These are phyloP conservation scores for Aspergillus ruber DNA, from an alignment of 2,329 filamentous ascomycete genomes.

Conservation along the genomic window DNA sequence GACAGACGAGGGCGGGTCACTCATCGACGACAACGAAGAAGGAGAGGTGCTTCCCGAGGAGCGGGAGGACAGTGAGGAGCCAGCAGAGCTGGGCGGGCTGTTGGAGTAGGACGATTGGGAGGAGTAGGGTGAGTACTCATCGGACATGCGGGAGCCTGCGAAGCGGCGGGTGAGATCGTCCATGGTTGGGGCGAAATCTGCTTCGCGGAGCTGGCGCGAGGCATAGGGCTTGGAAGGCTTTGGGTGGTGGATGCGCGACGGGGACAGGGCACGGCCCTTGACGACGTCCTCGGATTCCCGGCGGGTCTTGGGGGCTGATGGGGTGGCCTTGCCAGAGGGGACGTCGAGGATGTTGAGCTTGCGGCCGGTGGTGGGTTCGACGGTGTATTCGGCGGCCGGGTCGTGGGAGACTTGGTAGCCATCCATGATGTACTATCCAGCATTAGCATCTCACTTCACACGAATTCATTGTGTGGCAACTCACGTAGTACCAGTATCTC, in stretches of 20 bases:
- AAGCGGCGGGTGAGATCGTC: conserved; percentile 77
- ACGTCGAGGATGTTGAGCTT: conserved; percentile 97
- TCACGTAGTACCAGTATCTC: conserved; percentile 96
- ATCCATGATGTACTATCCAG: conserved; percentile 79
- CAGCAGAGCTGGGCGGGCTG: conserved; percentile 63
- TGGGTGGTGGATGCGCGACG: conserved; percentile 84
- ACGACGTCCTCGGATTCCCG: conserved; percentile 60
- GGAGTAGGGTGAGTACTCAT: conserved; percentile 54
- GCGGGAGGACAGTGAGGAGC: conserved; percentile 49
- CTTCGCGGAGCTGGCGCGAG: conserved; percentile 78
- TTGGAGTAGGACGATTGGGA: conserved; percentile 50
- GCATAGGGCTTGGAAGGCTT: conserved; percentile 84
- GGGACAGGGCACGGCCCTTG: conserved; percentile 81
- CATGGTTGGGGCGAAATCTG: conserved; percentile 69
- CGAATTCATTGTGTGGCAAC: conserved; percentile 13
- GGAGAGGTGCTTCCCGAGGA: conserved; percentile 52
- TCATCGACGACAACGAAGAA: conserved; percentile 59
- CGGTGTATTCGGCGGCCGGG: conserved; percentile 78
- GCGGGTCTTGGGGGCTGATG: conserved; percentile 30
- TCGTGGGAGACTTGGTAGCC: conserved; percentile 98
- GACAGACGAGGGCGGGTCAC: conserved; percentile 50
- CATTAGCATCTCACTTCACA: conserved; percentile 7
- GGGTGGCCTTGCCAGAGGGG: conserved; percentile 50
- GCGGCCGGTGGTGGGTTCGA: conserved; percentile 93
- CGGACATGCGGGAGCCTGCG: conserved; percentile 61